Conservation (phyloP, 1,284 basidiomycete genomes). For the Leccinum solheimii region DNA sequence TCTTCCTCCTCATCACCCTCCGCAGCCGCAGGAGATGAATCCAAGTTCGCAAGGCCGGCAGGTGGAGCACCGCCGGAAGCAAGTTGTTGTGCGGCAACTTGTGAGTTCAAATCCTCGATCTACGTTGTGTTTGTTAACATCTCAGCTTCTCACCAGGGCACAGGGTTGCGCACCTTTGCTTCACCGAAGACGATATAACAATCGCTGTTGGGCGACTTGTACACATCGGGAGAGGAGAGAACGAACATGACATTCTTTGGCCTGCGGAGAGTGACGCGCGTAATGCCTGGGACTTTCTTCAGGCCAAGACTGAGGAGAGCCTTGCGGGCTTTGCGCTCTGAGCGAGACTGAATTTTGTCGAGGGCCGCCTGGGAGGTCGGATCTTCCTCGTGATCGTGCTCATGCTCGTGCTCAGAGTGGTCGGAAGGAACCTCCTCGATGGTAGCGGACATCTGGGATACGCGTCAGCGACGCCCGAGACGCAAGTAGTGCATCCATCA, state of each 20-base stretch:
- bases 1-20: slow-evolving; percentile 75
- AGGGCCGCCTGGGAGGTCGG: slow-evolving; percentile 82
- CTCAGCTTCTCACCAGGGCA: slow-evolving; percentile 1
- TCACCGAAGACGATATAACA: slow-evolving; percentile 99
- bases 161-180: slow-evolving; percentile 67
- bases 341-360: slow-evolving; percentile 90
- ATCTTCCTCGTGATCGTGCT: slow-evolving; percentile 55
- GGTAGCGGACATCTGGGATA: slow-evolving; percentile 63
- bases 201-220: slow-evolving; percentile 96
- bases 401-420: slow-evolving; percentile 66
- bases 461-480: slow-evolving; percentile 23
- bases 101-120: slow-evolving; percentile 90
- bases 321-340: slow-evolving; percentile 91
- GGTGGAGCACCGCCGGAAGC: slow-evolving; percentile 51
- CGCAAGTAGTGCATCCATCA: slow-evolving; percentile 24
- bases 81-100: slow-evolving; percentile 85
- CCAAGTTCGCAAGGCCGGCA: slow-evolving; percentile 52
- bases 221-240: slow-evolving; percentile 92
- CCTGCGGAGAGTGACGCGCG: slow-evolving; percentile 91
- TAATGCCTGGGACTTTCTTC: slow-evolving; percentile 92
- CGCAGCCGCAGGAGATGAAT: slow-evolving; percentile 49
- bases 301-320: slow-evolving; percentile 84
- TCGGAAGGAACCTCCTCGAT: slow-evolving; percentile 82
- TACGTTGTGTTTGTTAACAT: slow-evolving; percentile 31
- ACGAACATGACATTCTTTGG: slow-evolving; percentile 97